Base-by-base conservation (phyloP, 306 rosid species). In the Comarum palustre region DNA sequence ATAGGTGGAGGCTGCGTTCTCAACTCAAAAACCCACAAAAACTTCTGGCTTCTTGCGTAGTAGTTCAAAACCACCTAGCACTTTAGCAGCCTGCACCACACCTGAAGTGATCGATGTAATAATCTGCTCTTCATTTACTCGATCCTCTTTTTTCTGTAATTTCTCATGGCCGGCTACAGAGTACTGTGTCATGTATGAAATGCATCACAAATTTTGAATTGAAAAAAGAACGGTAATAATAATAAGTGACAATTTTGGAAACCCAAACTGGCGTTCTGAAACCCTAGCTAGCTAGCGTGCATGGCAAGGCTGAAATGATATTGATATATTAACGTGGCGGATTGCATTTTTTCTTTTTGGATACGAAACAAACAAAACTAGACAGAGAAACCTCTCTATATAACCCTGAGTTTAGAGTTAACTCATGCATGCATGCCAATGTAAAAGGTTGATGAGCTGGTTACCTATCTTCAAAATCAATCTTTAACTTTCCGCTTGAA, bases 1-100 rank as follows among this genome's bases (percentile, higher is more conserved):
- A 90, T 83, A 64, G 82, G 81, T 69, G 93, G 82, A 66, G 97
- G 97, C 47, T 89, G 68, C 79, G 87, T 92, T 78, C 87, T 92
- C 81, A 87, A 86, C 54, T 78, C 96, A 24, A 92, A 85, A 86
- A 89, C 92, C 27, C 90, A 85, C 27, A 86, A 74, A 70, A 89
- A 89, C 60, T 92, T 92, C 91, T 89, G 97, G 97, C 89, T 92
- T 57, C 76, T 92, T 68, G 97, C 97, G n/a, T n/a, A n/a, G 31
- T 89, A 58, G 78, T 61, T 58, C 8, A 58, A 14, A 29, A 6
- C 64, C 19, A 27, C n/a, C n/a, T n/a, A n/a, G n/a, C n/a, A n/a
- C n/a, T n/a, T n/a, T n/a, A n/a, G n/a, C n/a, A n/a, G n/a, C n/a
- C 0, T 5, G 64, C 39, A 58, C 64, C 64, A 58, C 36, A n/a